Base-by-base conservation (phyloP, 2,329 filamentous ascomycete species). In the Dactylellina sp. region DNA sequence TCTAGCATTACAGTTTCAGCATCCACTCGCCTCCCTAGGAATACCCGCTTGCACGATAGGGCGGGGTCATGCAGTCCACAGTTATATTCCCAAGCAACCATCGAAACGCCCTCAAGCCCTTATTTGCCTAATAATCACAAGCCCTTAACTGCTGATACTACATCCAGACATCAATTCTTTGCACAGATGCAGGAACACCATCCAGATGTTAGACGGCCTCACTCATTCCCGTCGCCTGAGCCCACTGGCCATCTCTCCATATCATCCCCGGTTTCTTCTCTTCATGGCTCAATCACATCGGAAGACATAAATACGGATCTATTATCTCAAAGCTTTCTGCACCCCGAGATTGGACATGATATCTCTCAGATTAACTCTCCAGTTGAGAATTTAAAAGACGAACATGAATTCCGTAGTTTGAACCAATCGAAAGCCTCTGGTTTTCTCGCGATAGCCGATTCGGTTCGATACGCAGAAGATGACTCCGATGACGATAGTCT, bases 211-310 rank as follows among this genome's bases (percentile, higher is more conserved):
- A 2, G 14, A 40, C 46, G 9, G 16, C 24, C 25, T 24, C 39
- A 46, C 11, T 53, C 68, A 4, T 59, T 44, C 7, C 42, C 53
- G n/a, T 42, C 40, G 32, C 25, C 53, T 16, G 39, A 22, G 7
- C 35, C 18, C n/a, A 12, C 22, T 18, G 53, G 44, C 18, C 53
- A 22, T 11, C 4, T 24, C 18, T 14, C 47, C n/a, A 9, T 46
- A 32, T 44, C 39, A 46, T 72, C 68, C 4, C 42, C 52, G 16
- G 37, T 7, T 40, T 65, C 68, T 2, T 65, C 60, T 12, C 65
- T 64, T 18, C 60, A 64, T 46, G 68, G 68, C 11, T 72, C 68
- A n/a, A 72, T 72, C 37, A 18, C 32, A 25, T 64, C 68, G 6
- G 68, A 60, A 14, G 53, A 64, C 14, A 64, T 65, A 5, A 28